Base-by-base conservation (phyloP, 768 basidiomycete species). In the Lactifluus piperatus region DNA sequence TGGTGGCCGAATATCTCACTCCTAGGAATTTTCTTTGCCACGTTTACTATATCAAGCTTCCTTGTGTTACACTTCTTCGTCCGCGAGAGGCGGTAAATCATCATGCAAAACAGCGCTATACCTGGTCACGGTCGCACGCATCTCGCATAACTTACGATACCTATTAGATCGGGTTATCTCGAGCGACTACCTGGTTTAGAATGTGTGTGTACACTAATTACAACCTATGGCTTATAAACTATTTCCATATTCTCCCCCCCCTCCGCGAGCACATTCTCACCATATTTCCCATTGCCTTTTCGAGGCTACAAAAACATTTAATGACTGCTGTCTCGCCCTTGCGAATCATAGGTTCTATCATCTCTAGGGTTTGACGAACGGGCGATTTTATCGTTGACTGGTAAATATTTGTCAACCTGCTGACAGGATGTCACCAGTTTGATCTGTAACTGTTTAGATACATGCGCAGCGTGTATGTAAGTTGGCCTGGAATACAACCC, bases 1-100 rank as follows among this genome's bases (percentile, higher is more conserved):
- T 99, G 97, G 97, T 98, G 91, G 91, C 97, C 97, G 0, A 94
- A 99, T 69, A 89, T 94, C 34, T 79, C 85, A 0, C 73, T 94
- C 0, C 78, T 98, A 5, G 87, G 78, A 6, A 90, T 93, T 49
- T 93, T 93, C 76, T 94, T 98, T 67, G 85, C 81, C 27, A 72
- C 77, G 2, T 93, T 94, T 71, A 92, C 88, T 5, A 69, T 81
- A 5, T 75, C 77, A 36, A 94, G 90, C 72, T 97, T 82, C 71
- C 63, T 92, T 54, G 84, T 82, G 48, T 75, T 97, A 27, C 90
- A 95, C 68, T 85, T 85, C 71, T 94, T 85, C 68, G 94, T 97
- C 51, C 90, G 88, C 73, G 94, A 97, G 77, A 77, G 74, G 70
- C 72, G 81, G 65, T 82, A 65, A 65, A 16, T 18, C 36, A 24